Evolutionary conservation across 805 yeast genomes (phyloP), one percentile per base, ranked within the genome.

Genomic region (Candida krabiensis): DNA sequence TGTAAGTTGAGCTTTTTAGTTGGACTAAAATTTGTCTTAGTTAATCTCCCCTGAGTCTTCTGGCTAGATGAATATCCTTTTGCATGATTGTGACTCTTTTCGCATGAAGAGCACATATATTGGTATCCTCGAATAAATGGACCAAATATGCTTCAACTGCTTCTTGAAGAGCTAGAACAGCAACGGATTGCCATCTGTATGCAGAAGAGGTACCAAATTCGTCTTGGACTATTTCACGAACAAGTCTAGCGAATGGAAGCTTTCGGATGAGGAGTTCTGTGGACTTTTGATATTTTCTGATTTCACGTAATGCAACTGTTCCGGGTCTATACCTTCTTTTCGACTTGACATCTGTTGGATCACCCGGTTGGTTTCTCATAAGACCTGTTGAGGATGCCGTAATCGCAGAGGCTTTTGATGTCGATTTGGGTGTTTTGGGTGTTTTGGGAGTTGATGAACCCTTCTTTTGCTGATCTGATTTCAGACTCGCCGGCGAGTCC

Each of bases 61-160:
- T 72, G 3, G 93, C 93, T 47, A 85, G 64, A 54, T 84, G 90
- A 44, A 85, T 79, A 56, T 85, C 95, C 58, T 81, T 83, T 53
- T 82, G 85, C 91, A 84, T 85, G 23, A 85, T 83, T 0, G 95
- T 85, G n/a, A 85, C 88, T 50, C 95, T 64, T 53, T 80, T 83
- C 1, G 89, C 90, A 60, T 85, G 93, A 26, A 85, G 63, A 11
- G 93, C 93, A 58, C 87, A 69, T 26, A 84, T 56, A 50, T 85
- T 85, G 3, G 90, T 84, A 56, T 85, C 93, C 53, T 85, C 93
- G 35, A 85, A 65, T 26, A 85, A 62, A 37, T 84, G 84, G 9
- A 84, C 81, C 43, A 85, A 58, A 45, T 79, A 85, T 1, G 91
- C 90, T 55, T 85, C 95, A 33, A 85, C 73, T 1, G 91, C 91